These are phyloP conservation scores for Chytriomyces confervae DNA, from an alignment of 192 early-diverging fungal genomes.

Conservation along the genomic window DNA sequence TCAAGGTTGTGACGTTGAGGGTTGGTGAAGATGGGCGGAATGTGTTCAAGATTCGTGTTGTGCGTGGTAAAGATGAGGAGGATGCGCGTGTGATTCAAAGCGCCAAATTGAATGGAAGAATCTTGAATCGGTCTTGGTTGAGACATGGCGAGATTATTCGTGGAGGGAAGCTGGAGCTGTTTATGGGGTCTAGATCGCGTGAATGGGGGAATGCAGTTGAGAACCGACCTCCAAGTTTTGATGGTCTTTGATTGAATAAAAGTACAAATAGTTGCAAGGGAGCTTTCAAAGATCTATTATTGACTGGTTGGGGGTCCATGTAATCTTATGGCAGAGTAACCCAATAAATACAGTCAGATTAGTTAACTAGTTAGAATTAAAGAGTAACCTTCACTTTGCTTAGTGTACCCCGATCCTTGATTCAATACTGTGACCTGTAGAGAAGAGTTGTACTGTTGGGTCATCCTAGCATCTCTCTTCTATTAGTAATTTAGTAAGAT, in stretches of 20 bases:
- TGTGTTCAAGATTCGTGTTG: not conserved
- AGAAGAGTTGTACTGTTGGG: too few species aligned
- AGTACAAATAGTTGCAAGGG: too few species aligned
- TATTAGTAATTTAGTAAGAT: too few species aligned
- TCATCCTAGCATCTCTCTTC: too few species aligned
- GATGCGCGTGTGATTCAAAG: not conserved
- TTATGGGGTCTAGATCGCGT: not conserved
- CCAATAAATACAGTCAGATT: too few species aligned
- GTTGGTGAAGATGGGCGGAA: constrained; percentile 6
- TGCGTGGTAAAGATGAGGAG: not conserved
- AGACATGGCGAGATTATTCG: not conserved
- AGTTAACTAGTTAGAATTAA: too few species aligned
- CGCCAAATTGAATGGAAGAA: not conserved
- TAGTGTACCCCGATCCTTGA: too few species aligned
- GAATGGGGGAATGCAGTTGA: not conserved
- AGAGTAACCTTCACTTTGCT: too few species aligned
- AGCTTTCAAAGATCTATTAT: too few species aligned
- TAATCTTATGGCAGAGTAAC: too few species aligned
- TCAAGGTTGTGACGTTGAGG: not conserved
- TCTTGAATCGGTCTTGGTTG: constrained; percentile 1
- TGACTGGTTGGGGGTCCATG: too few species aligned
- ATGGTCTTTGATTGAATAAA: not conserved
- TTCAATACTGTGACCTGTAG: too few species aligned
- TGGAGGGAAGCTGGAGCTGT: not conserved
- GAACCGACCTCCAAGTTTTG: not conserved